These are phyloP conservation scores for Didymella lethalis DNA, from an alignment of 2,329 filamentous ascomycete genomes.

Conservation along the genomic window DNA sequence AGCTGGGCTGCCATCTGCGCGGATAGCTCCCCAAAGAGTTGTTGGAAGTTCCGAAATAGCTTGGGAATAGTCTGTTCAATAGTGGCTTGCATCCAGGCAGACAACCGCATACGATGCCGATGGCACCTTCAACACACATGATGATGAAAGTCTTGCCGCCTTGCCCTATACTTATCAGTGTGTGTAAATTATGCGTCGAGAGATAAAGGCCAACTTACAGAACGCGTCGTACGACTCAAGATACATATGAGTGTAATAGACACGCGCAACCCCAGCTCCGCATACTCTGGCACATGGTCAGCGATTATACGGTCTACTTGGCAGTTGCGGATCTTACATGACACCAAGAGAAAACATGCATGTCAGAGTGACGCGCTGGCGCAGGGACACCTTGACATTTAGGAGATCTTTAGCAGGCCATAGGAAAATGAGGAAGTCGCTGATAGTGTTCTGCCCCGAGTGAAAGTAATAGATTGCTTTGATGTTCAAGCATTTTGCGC, in stretches of 20 bases:
- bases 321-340: conserved; percentile 25
- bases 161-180: conserved; percentile 25
- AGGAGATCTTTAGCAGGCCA: conserved; percentile 44
- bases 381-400: conserved; percentile 36
- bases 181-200: neutral
- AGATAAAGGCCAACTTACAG: conserved; percentile 27
- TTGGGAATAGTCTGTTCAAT: conserved; percentile 37
- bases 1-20: conserved; percentile 15
- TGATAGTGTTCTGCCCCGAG: conserved; percentile 36
- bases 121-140: conserved; percentile 37
- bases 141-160: conserved; percentile 40
- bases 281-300: conserved; percentile 43
- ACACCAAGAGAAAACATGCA: conserved; percentile 44
- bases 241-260: conserved; percentile 41
- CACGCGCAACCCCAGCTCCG: conserved; percentile 40
- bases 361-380: conserved; percentile 41
- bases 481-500: conserved; percentile 35
- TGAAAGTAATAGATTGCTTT: conserved; percentile 37
- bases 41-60: conserved; percentile 32
- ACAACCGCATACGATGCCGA: conserved; percentile 45
- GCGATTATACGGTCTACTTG: neutral
- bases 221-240: conserved; percentile 38
- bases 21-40: conserved; percentile 10
- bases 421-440: conserved; percentile 45
- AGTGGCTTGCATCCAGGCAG: conserved; percentile 46